Percentiles rank a stretch among this genome's conserved stretches.
These are phyloP conservation scores for Leishmania guyanensis DNA, from an alignment of 208 protist species.

Conservation along the genomic window DNA sequence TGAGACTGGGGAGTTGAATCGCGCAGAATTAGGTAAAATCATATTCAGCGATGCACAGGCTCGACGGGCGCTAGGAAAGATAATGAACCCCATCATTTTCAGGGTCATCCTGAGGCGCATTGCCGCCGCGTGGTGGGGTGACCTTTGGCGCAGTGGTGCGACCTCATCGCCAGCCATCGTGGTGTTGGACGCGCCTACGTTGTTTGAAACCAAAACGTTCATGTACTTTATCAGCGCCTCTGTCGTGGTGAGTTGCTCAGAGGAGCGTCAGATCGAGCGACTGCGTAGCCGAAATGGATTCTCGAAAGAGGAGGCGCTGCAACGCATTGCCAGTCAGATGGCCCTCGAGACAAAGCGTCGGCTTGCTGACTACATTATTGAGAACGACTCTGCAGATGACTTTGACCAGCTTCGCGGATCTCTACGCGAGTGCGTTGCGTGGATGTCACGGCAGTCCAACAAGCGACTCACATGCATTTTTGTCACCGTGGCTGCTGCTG, in stretches of 20 bases:
- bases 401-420: conserved; percentile 31
- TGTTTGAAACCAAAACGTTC: conserved; percentile 87
- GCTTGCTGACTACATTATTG: conserved; percentile 73
- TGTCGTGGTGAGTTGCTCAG: conserved; percentile 69
- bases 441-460: conserved; percentile 64
- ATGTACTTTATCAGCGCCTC: conserved; percentile 68
- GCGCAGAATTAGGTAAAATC: conserved; percentile 65
- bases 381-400: conserved; percentile 60
- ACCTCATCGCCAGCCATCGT: conserved; percentile 39
- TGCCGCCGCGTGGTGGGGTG: conserved; percentile 59
- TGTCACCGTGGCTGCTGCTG: conserved; percentile 15
- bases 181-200: conserved; percentile 85
- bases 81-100: conserved; percentile 89
- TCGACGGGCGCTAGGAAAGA: conserved; percentile 57
- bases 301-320: conserved; percentile 44
- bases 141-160: conserved; percentile 26
- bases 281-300: conserved; percentile 60
- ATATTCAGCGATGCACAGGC: conserved; percentile 72
- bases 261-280: conserved; percentile 66
- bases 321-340: conserved; percentile 82
- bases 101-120: conserved; percentile 55
- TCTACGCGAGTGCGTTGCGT: conserved; percentile 51
- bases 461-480: conserved; percentile 41
- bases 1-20: conserved; percentile 65
- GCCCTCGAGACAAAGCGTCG: conserved; percentile 62